Percentiles rank a stretch among this genome's conserved stretches.
Evolutionary conservation across 2,329 filamentous ascomycete species (phyloP).

Genomic region (Sarocladium brachiariae): DNA sequence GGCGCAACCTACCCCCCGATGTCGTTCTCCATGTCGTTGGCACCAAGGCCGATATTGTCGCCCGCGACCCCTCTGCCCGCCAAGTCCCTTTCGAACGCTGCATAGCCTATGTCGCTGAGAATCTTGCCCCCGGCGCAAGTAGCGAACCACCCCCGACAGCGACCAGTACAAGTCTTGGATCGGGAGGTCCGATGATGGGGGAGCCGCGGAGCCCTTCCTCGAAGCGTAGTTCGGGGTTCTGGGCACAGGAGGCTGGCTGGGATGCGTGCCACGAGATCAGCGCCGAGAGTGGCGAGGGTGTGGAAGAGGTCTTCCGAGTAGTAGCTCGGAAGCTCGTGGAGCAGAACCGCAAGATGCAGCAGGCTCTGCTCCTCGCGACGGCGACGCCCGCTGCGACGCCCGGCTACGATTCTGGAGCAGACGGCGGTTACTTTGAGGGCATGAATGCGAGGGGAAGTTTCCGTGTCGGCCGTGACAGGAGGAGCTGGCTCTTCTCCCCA

Average conservation of each 20-base stretch:
- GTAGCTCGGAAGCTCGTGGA: conserved; percentile 57
- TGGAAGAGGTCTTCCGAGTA: conserved; percentile 88
- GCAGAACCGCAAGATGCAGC: conserved; percentile 57
- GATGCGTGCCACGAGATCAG: conserved; percentile 96
- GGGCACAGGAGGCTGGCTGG: conserved; percentile 91
- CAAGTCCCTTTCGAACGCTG: conserved; percentile 92
- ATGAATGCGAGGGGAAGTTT: conserved; percentile 43
- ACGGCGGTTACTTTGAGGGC: conserved; percentile 46
- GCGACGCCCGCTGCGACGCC: conserved; percentile 40
- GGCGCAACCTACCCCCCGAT: conserved; percentile 67
- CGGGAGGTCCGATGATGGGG: conserved; percentile 15
- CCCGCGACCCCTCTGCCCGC: conserved; percentile 68
- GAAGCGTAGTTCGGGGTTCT: conserved; percentile 69
- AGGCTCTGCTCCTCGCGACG: conserved; percentile 49
- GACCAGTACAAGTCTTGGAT: conserved; percentile 22
- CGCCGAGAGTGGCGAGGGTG: conserved; percentile 87
- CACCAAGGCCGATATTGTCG: conserved; percentile 86
- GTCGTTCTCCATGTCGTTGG: conserved; percentile 92
- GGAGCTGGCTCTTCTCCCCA: conserved; percentile 54
- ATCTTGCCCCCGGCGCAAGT: conserved; percentile 66
- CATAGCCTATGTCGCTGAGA: conserved; percentile 91
- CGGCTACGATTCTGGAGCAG: conserved; percentile 36
- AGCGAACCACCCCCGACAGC: conserved; percentile 63
- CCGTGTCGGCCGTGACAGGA: conserved; percentile 48
- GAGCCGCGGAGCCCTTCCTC: conserved; percentile 55